Conservation (phyloP, 257 asterid genomes). For the Eustoma russellianum region DNA sequence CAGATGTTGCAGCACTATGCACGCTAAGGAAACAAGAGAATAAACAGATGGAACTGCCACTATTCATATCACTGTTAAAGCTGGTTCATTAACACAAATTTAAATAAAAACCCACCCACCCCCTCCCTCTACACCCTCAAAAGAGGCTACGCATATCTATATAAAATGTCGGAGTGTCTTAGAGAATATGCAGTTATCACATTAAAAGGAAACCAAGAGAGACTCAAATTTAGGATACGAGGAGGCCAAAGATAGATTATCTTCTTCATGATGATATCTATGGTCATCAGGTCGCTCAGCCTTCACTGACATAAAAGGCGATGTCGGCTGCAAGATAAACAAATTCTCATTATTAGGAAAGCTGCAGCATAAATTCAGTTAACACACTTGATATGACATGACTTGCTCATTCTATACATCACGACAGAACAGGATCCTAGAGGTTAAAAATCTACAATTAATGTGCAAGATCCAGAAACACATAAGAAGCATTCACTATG, state of each 20-base stretch:
- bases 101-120: too few relatives aligned
- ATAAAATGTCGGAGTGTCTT: too few relatives aligned
- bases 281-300: constrained; percentile 24
- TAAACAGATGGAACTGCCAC: background rate
- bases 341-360: constrained; percentile 20
- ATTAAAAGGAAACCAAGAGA: background rate
- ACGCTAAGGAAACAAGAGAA: constrained; percentile 18
- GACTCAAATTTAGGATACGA: constrained; percentile 51
- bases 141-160: too few relatives aligned
- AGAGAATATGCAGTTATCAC: background rate
- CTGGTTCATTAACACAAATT: too few relatives aligned
- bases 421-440: too few relatives aligned
- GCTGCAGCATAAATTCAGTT: background rate
- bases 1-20: constrained; percentile 74
- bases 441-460: too few relatives aligned
- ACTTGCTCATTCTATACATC: too few relatives aligned
- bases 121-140: too few relatives aligned
- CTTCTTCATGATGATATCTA: constrained; percentile 51
- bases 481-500: background rate
- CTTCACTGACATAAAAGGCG: constrained; percentile 36
- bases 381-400: background rate
- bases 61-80: too few relatives aligned
- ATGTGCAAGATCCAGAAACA: background rate
- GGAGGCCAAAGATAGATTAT: constrained; percentile 72
- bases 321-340: constrained; percentile 30